Evolutionary conservation across 1,284 basidiomycete genomes (phyloP), one percentile per base, ranked within the genome.

Genomic region (Coniophora puteana): DNA sequence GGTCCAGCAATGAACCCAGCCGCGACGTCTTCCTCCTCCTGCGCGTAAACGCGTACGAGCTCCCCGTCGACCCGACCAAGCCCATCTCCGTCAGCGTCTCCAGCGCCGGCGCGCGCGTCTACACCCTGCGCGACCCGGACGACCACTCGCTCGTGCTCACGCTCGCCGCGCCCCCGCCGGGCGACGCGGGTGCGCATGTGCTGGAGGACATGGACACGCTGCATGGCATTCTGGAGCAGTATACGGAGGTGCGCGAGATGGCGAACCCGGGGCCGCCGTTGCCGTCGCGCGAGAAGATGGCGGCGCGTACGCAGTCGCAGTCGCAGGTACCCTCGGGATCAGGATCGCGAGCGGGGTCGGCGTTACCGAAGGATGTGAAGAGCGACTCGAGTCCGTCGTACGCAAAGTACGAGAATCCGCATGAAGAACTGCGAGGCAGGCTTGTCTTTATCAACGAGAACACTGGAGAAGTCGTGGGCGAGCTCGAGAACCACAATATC

Each of bases 401-500:
- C 6, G 29, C 29, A n/a, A 31, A 31, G 8, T 31, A 8, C 29
- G 46, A 6, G 31, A 43, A 8, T 31, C 8, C n/a, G 14, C 55
- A 66, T 21, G 65, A 68, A 23, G 79, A 83, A 50, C 63, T 84
- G 18, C 71, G 80, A 28, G 85, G 86, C 5, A 76, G 74, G 36
- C 71, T 91, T 24, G 76, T 91, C 8, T 73, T 89, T 41, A 72
- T 90, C 47, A 80, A 92, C 57, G 77, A 90, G 56, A 71, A 78
- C 30, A 82, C 74, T 40, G 87, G 88, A 3, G 77, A 88, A 51
- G 71, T 91, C 6, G 69, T 92, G 8, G 87, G 84, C 2, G 77
- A 85, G 55, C 67, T 91, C 8, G 84, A 85, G 38, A 66, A 77
- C 29, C 61, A 68, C 33, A 61, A 65, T 20, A 71, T 87, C 12